phyloP scores from a whole-genome alignment of 306 rosid genomes.

The Castanopsis chinensis region DNA sequence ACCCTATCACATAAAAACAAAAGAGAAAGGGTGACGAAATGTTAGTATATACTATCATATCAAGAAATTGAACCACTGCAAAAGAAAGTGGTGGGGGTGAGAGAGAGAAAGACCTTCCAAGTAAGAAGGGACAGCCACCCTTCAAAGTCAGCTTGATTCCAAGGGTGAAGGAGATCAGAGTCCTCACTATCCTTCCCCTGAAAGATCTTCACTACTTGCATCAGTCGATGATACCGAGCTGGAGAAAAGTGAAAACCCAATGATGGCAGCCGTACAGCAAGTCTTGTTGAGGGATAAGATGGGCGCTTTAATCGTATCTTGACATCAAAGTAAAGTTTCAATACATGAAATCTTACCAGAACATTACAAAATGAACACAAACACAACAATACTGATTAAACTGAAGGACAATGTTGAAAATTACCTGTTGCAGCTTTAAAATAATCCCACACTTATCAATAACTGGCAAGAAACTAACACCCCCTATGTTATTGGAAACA shows the following conservation, averaged over 20 bases:
- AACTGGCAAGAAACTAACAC: conserved; percentile 64
- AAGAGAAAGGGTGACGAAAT: not conserved
- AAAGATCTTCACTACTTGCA: conserved; percentile 79
- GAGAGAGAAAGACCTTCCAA: conserved; percentile 66
- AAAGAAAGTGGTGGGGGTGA: not conserved
- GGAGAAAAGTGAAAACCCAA: conserved; percentile 94
- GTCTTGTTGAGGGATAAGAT: conserved; percentile 70
- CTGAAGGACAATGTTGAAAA: conserved; percentile 13
- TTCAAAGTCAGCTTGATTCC: conserved; percentile 92
- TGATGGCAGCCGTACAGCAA: conserved; percentile 84
- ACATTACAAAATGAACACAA: not conserved
- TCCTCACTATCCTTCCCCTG: conserved; percentile 59
- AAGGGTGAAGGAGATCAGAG: conserved; percentile 61
- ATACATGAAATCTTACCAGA: not conserved
- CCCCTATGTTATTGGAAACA: conserved; percentile 30
- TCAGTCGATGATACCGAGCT: conserved; percentile 91
- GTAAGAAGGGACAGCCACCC: conserved; percentile 85
- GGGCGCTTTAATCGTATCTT: conserved; percentile 78
- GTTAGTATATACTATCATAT: conserved; percentile 10
- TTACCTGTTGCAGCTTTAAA: conserved; percentile 84
- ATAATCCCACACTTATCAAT: conserved; percentile 83
- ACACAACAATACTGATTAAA: not conserved
- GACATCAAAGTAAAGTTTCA: conserved; percentile 13
- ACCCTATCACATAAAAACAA: conserved; percentile 56
- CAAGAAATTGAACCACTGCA: conserved; percentile 1